A percentile compares a stretch with the other conserved stretches of the same genome.
Conservation (phyloP, 305 asterid species). For the Lippia alba region DNA sequence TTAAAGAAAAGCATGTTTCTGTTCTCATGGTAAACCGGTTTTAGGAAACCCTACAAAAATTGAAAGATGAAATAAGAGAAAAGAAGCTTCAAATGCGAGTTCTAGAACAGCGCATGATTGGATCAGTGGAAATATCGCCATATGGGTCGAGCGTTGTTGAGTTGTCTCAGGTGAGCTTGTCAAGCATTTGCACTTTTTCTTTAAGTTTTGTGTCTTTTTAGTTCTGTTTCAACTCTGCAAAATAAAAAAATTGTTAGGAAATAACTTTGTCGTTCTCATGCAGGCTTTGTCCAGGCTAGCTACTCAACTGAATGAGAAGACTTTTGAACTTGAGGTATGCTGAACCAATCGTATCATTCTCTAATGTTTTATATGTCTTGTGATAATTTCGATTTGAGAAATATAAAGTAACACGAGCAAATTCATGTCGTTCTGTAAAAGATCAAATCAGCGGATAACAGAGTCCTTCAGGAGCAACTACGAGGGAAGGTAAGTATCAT, state of each 20-base stretch:
- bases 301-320: slow-evolving; percentile 73
- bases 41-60: slow-evolving; percentile 64
- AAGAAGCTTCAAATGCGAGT: slow-evolving; percentile 70
- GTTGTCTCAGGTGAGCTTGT: slow-evolving; percentile 66
- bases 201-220: no score
- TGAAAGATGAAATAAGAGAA: slow-evolving; percentile 78
- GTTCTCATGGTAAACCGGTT: slow-evolving; percentile 35
- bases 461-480: slow-evolving; percentile 90
- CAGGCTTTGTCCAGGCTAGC: slow-evolving; percentile 80
- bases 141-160: slow-evolving; percentile 56
- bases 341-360: slow-evolving; percentile 1
- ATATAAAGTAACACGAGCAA: slow-evolving; percentile 42
- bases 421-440: slow-evolving; percentile 35
- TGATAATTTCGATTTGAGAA: slow-evolving; percentile 27
- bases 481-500: slow-evolving; percentile 60
- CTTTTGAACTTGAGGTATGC: slow-evolving; percentile 85
- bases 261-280: slow-evolving; percentile 1
- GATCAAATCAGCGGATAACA: slow-evolving; percentile 90
- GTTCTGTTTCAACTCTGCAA: not conserved
- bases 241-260: no score
- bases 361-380: slow-evolving; percentile 23
- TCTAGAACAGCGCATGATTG: slow-evolving; percentile 82
- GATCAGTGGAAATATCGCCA: slow-evolving; percentile 70
- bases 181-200: not conserved
- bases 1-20: slow-evolving; percentile 21